phyloP scores from a whole-genome alignment of 176 grass and related monocot species.

The Oryza brachyantha region DNA sequence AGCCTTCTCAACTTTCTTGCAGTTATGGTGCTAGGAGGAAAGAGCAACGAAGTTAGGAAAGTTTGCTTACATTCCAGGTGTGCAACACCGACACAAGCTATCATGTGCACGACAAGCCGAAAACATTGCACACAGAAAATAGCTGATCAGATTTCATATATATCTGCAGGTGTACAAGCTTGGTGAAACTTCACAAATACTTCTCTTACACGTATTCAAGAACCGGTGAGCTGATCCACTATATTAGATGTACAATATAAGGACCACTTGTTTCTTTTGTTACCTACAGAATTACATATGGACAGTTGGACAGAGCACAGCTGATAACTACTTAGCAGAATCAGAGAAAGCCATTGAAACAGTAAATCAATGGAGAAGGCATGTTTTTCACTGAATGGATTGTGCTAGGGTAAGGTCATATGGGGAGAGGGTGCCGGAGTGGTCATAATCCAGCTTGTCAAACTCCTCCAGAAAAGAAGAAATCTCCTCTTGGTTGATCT shows the following conservation, averaged over 20 bases:
- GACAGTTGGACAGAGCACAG: background rate
- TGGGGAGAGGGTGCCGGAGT: constrained; percentile 65
- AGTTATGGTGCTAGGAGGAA: background rate
- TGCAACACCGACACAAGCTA: background rate
- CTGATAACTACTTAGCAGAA: constrained; percentile 21
- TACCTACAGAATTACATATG: constrained; percentile 6
- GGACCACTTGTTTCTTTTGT: background rate
- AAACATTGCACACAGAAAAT: background rate
- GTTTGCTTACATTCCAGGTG: background rate
- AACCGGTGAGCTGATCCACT: background rate
- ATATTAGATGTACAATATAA: background rate
- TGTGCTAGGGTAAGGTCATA: constrained; percentile 62
- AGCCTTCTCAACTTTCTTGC: background rate
- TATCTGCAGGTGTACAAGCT: background rate
- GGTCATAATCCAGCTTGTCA: constrained; percentile 67
- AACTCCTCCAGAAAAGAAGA: constrained; percentile 81
- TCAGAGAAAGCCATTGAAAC: background rate
- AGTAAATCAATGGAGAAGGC: background rate
- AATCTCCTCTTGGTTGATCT: constrained; percentile 89
- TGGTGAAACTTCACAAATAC: background rate
- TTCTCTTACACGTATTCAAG: background rate
- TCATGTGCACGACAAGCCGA: background rate
- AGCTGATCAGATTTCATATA: background rate
- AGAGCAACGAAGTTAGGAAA: background rate
- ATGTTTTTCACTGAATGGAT: constrained; percentile 24